Evolutionary conservation across 768 basidiomycete species (phyloP), one percentile per base, ranked within the genome.

Genomic region (Lactifluus rugatus): DNA sequence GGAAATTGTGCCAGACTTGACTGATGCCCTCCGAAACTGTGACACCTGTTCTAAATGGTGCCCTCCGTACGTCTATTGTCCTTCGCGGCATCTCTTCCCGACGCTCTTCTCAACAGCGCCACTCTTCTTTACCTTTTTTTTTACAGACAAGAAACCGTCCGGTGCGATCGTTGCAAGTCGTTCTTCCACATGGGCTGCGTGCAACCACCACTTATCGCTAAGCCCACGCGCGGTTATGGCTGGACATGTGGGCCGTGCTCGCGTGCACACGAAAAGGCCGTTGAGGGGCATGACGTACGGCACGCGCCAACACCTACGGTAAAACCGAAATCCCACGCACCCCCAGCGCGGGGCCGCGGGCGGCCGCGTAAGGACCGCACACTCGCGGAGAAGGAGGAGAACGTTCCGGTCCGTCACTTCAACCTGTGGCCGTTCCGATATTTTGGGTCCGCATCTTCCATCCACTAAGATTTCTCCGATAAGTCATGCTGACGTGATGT

Each of bases 161-260:
- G 84, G 68, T 95, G 92, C 74, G 89, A 90, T 69, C 78, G 86
- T 48, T 98, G 95, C 79, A 91, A 93, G 74, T 82, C 82, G 54
- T 89, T 84, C 73, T 98, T 93, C 74, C 95, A 98, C 71, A 95
- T 97, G 88, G 71, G 78, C 57, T 98, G 95, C 69, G 87, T 96
- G 53, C 87, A 90, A 63, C 95, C 95, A 23, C 95, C 95, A 2
- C 74, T 98, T 8, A 75, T 79, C 17, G 87, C 87, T 2, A 97
- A 97, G 70, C 95, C 95, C 14, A 91, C 93, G 23, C 83, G 92
- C 62, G 95, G 95, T 46, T 98, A 97, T 72, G 92, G 90, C 21
- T 98, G 95, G 95, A 92, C 93, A 10, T 98, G 95, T 66, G 89
- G 90, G 0, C 91, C 93, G 1, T 98, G 94, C 70, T 88, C 93